These are phyloP conservation scores for Acorus gramineus DNA, from an alignment of 106 monocot species.

Conservation along the genomic window DNA sequence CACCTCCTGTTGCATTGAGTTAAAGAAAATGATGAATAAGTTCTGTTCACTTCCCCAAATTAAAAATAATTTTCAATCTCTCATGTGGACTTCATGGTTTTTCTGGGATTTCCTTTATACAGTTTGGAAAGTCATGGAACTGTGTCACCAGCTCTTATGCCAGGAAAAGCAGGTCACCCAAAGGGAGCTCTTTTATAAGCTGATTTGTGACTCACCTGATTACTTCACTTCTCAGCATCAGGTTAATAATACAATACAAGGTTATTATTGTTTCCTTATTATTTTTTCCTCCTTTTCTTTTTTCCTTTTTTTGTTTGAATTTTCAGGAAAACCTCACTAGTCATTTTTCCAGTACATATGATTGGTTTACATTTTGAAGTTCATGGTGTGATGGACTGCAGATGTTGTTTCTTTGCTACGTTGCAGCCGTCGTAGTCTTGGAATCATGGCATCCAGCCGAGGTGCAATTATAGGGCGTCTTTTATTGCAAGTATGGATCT, in stretches of 20 bases:
- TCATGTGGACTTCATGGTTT: too few relatives aligned
- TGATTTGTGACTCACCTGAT: slow-evolving; percentile 70
- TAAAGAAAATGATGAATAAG: too few relatives aligned
- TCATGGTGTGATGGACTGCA: slow-evolving; percentile 10
- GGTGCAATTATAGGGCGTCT: slow-evolving; percentile 78
- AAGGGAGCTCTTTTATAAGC: slow-evolving; percentile 91
- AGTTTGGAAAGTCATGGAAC: slow-evolving; percentile 95
- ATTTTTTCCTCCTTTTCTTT: too few relatives aligned
- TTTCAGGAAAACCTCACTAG: background rate
- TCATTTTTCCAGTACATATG: background rate
- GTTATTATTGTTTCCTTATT: slow-evolving; percentile 9
- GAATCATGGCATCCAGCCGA: slow-evolving; percentile 84
- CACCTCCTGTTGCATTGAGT: too few relatives aligned
- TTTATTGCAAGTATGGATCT: slow-evolving; percentile 34
- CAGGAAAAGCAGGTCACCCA: slow-evolving; percentile 72
- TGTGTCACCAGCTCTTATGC: slow-evolving; percentile 51
- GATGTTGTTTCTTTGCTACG: slow-evolving; percentile 77
- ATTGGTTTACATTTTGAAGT: too few relatives aligned
- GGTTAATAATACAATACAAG: slow-evolving; percentile 71
- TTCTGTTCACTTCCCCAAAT: too few relatives aligned
- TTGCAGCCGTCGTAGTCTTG: slow-evolving; percentile 78
- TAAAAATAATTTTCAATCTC: too few relatives aligned
- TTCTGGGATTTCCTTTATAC: background rate
- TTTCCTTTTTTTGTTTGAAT: background rate
- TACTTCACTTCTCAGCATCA: slow-evolving; percentile 66